phyloP scores from a whole-genome alignment of 495 filamentous ascomycete species.

The Melanomma pulvis-pyrius region DNA sequence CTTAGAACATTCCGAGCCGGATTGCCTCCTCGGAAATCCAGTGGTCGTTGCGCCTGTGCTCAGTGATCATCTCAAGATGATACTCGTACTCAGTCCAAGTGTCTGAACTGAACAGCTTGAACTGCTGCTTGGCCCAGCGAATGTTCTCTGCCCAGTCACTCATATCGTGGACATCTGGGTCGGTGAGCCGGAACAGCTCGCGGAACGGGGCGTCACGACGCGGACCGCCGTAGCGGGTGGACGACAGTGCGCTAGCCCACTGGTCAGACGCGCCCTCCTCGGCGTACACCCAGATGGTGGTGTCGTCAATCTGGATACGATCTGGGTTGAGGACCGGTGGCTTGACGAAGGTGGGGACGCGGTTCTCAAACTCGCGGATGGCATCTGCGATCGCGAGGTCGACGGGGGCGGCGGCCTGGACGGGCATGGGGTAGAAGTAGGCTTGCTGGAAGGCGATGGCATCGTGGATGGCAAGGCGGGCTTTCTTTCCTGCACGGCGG shows the following conservation, averaged over 20 bases:
- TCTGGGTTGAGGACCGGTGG: neutral
- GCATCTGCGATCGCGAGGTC: neutral
- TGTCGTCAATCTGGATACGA: slow-evolving; percentile 2
- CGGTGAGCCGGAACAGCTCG: slow-evolving; percentile 9
- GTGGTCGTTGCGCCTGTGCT: neutral
- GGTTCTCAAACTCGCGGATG: neutral
- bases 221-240: slow-evolving; percentile 8
- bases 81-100: slow-evolving; percentile 11
- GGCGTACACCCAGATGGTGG: slow-evolving; percentile 4
- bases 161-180: neutral
- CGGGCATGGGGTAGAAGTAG: neutral
- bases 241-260: slow-evolving; percentile 9
- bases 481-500: neutral
- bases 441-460: neutral
- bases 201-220: slow-evolving; percentile 2
- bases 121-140: slow-evolving; percentile 24
- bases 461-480: neutral
- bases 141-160: slow-evolving; percentile 27
- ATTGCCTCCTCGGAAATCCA: slow-evolving; percentile 10
- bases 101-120: neutral
- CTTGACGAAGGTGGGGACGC: neutral
- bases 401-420: neutral
- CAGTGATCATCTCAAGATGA: slow-evolving; percentile 1
- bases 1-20: neutral
- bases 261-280: neutral